A percentile compares a stretch with the other conserved stretches of the same genome.
These are phyloP conservation scores for Flaveria ramosissima DNA, from an alignment of 129 eudicot genomes.

Conservation along the genomic window DNA sequence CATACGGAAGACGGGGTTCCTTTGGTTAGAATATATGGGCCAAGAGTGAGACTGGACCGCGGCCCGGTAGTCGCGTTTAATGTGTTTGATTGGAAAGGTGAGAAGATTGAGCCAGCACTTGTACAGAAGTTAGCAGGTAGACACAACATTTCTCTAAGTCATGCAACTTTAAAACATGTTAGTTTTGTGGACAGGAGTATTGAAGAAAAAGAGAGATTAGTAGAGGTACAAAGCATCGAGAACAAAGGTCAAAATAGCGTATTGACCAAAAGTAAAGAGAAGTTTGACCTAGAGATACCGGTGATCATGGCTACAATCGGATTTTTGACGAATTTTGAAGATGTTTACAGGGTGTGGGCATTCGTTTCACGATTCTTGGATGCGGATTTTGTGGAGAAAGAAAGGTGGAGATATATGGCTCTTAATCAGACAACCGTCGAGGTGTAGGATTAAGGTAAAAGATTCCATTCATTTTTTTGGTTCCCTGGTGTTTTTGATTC, in stretches of 20 bases:
- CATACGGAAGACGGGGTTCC: conserved; percentile 53
- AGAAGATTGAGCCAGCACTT: conserved; percentile 61
- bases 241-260: conserved; percentile 27
- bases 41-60: conserved; percentile 58
- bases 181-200: conserved; percentile 46
- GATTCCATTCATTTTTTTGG: conserved; percentile 30
- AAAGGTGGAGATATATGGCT: conserved; percentile 89
- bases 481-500: neutral
- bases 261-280: conserved; percentile 37
- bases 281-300: conserved; percentile 35
- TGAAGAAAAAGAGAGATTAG: conserved; percentile 38
- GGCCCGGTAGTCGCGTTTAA: conserved; percentile 79
- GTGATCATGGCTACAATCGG: conserved; percentile 67
- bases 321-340: conserved; percentile 72
- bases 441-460: conserved; percentile 40
- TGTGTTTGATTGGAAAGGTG: conserved; percentile 89
- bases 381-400: conserved; percentile 97
- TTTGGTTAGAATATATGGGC: conserved; percentile 68
- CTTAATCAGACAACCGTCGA: conserved; percentile 80
- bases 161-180: conserved; percentile 48
- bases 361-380: conserved; percentile 76
- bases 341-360: conserved; percentile 65
- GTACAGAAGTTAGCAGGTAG: conserved; percentile 80
- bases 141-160: conserved; percentile 53
- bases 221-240: conserved; percentile 38